Conservation (phyloP, 805 yeast species). For the Yarrowia phangngaensis region DNA sequence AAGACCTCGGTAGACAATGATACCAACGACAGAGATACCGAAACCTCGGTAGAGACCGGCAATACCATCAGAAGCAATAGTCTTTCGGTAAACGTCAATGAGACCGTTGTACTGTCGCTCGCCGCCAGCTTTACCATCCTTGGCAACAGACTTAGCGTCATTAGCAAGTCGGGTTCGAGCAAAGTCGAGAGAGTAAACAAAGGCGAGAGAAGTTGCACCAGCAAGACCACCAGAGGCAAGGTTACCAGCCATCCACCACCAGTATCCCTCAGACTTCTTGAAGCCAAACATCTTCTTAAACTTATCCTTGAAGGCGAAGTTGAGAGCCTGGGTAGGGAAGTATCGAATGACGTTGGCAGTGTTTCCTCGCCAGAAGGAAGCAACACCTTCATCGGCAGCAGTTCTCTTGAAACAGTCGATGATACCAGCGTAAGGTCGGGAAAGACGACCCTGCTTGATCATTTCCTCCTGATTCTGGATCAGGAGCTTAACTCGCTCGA, state of each 20-base stretch:
- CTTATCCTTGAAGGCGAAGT: constrained; percentile 98
- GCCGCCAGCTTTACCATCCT: constrained; percentile 75
- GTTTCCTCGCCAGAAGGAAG: constrained; percentile 98
- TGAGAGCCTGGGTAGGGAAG: constrained; percentile 98
- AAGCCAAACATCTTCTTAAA: constrained; percentile 93
- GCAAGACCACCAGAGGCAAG: constrained; percentile 98
- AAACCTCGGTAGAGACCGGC: constrained; percentile 99
- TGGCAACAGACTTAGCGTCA: constrained; percentile 86
- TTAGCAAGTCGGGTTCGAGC: constrained; percentile 99
- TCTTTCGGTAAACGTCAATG: constrained; percentile 93
- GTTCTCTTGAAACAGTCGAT: constrained; percentile 93
- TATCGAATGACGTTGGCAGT: constrained; percentile 98
- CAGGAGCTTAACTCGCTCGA: constrained; percentile 93
- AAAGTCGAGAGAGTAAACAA: constrained; percentile 94
- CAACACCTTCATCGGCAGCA: constrained; percentile 86
- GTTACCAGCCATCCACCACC: constrained; percentile 95
- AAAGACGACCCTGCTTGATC: constrained; percentile 95
- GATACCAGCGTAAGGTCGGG: constrained; percentile 83
- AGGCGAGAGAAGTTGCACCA: constrained; percentile 90
- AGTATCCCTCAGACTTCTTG: constrained; percentile 89
- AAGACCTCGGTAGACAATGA: constrained; percentile 97
- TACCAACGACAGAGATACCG: constrained; percentile 97
- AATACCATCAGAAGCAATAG: constrained; percentile 91
- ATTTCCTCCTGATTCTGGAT: constrained; percentile 98
- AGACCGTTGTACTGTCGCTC: constrained; percentile 97